These are phyloP conservation scores for Cerioporus squamosus DNA, from an alignment of 1,284 basidiomycete species.

Conservation along the genomic window DNA sequence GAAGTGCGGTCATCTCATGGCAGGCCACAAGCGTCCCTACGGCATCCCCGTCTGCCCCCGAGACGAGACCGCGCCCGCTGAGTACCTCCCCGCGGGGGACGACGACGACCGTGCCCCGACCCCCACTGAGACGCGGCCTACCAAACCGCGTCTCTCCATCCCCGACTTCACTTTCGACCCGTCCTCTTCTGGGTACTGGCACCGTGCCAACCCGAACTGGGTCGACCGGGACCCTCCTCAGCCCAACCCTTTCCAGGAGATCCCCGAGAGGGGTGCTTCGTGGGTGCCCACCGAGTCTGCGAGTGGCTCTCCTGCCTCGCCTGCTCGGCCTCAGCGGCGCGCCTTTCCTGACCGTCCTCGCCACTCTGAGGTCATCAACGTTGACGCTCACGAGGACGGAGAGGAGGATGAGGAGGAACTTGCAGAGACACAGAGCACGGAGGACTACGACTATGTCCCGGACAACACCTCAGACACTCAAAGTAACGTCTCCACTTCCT, in stretches of 20 bases:
- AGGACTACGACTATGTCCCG: background rate
- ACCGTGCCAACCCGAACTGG: slow-evolving; percentile 32
- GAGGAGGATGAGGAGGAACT: background rate
- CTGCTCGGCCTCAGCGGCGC: background rate
- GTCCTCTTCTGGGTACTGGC: slow-evolving; percentile 16
- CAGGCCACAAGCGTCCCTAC: slow-evolving; percentile 36
- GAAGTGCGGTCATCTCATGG: slow-evolving; percentile 34
- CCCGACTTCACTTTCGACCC: slow-evolving; percentile 9
- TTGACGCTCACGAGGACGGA: slow-evolving; percentile 4
- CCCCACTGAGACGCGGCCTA: slow-evolving; percentile 1
- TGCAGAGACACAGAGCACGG: background rate
- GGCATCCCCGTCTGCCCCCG: slow-evolving; percentile 33
- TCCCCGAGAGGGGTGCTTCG: slow-evolving; percentile 9
- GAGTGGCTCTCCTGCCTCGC: slow-evolving; percentile 16
- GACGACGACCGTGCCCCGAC: background rate
- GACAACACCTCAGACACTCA: slow-evolving; percentile 5
- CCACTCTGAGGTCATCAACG: slow-evolving; percentile 5
- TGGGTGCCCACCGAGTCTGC: slow-evolving; percentile 35
- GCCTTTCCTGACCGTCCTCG: background rate
- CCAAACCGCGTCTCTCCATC: slow-evolving; percentile 12
- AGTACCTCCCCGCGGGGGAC: background rate
- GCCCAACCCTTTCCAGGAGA: background rate
- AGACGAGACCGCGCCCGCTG: slow-evolving; percentile 2
- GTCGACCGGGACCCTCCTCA: slow-evolving; percentile 19
- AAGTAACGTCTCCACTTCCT: slow-evolving; percentile 6